Evolutionary conservation across 495 filamentous ascomycete species (phyloP).

Genomic region (Penicillium subrubescens): DNA sequence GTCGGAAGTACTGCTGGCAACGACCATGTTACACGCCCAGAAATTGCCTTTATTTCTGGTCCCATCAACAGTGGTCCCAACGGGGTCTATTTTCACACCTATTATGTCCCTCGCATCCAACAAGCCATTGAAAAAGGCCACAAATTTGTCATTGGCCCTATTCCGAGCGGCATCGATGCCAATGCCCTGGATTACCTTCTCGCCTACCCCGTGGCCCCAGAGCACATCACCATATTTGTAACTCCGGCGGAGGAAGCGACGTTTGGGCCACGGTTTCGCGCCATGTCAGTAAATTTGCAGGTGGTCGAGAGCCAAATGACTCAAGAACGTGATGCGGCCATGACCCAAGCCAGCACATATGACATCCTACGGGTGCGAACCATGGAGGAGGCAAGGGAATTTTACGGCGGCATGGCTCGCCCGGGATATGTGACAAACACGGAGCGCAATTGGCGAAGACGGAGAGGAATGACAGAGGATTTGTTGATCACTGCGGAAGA

Average conservation of each 20-base stretch:
- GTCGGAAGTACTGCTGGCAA: background rate
- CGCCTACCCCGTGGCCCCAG: slow-evolving; percentile 19
- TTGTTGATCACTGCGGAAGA: slow-evolving; percentile 9
- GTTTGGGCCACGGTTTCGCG: slow-evolving; percentile 21
- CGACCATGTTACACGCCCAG: background rate
- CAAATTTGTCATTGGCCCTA: slow-evolving; percentile 29
- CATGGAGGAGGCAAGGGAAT: slow-evolving; percentile 19
- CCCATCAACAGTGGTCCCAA: slow-evolving; percentile 28
- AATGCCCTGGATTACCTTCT: slow-evolving; percentile 34
- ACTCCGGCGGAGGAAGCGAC: slow-evolving; percentile 23
- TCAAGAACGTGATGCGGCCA: slow-evolving; percentile 29
- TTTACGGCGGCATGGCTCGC: slow-evolving; percentile 26
- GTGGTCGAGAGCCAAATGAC: slow-evolving; percentile 23
- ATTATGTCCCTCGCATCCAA: slow-evolving; percentile 26
- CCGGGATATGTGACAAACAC: slow-evolving; percentile 34
- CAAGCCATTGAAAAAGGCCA: slow-evolving; percentile 21
- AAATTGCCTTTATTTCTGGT: slow-evolving; percentile 36
- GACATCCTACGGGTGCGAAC: slow-evolving; percentile 32
- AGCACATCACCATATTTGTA: slow-evolving; percentile 29
- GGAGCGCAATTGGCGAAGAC: slow-evolving; percentile 33
- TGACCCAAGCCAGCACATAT: slow-evolving; percentile 31
- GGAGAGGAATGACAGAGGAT: slow-evolving; percentile 25
- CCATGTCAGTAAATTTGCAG: slow-evolving; percentile 17
- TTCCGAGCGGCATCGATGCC: slow-evolving; percentile 29
- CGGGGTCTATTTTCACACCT: slow-evolving; percentile 23